Percentiles rank a stretch among this genome's conserved stretches.
Conservation (phyloP, 768 basidiomycete species). For the Mycena haematopus region DNA sequence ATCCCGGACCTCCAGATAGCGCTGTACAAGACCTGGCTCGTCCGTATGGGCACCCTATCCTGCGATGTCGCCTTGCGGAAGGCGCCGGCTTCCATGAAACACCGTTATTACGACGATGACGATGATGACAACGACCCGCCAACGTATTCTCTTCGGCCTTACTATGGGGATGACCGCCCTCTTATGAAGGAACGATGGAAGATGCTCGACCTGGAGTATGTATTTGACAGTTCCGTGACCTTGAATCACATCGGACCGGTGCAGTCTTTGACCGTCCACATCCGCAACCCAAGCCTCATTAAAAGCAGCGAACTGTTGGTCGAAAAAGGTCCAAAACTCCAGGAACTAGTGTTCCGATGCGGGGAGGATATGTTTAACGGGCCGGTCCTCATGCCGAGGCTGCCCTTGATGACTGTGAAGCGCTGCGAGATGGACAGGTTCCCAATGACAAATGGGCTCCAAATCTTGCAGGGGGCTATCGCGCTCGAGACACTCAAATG, state of each 20-base stretch:
- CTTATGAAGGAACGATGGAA: no score
- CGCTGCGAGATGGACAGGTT: constrained; percentile 12
- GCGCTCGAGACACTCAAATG: constrained; percentile 18
- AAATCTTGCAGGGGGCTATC: constrained; percentile 1
- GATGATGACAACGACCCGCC: background rate
- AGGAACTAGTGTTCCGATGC: constrained; percentile 9
- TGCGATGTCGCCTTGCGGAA: constrained; percentile 11
- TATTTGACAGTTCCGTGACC: no score
- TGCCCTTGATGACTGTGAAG: constrained; percentile 9
- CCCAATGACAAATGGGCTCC: constrained; percentile 11
- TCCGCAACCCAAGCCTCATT: background rate
- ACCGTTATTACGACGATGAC: background rate
- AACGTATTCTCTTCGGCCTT: background rate
- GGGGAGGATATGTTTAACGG: background rate
- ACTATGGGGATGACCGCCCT: background rate
- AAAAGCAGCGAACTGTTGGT: background rate
- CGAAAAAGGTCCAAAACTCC: background rate
- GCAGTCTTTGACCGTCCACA: background rate
- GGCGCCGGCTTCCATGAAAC: background rate
- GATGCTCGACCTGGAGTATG: no score
- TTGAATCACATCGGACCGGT: background rate
- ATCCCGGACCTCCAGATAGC: background rate
- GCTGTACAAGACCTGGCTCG: background rate
- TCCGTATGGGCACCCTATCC: constrained; percentile 2
- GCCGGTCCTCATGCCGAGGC: background rate